Conservation (phyloP, 192 early-diverging fungal genomes). For the Rhizoclosmatium sp. region DNA sequence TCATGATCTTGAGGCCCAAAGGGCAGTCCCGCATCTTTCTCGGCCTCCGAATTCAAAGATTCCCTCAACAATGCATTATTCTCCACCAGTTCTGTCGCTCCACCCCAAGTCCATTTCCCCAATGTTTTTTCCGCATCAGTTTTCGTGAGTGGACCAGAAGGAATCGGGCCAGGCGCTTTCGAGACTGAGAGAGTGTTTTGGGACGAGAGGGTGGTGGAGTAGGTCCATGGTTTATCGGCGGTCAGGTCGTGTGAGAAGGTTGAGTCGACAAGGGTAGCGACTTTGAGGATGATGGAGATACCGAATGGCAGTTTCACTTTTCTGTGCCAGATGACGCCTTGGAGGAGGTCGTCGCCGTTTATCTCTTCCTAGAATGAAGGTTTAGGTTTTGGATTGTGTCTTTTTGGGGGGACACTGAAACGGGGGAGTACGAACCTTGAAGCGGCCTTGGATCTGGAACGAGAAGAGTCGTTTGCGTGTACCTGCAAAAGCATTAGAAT, state of each 20-base stretch:
- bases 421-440: constrained; percentile 41
- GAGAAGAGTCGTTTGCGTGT: constrained; percentile 56
- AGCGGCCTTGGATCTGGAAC: constrained; percentile 65
- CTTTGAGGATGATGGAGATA: constrained; percentile 60
- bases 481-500: background rate
- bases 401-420: too few relatives aligned
- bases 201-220: constrained; percentile 2
- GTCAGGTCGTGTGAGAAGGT: constrained; percentile 21
- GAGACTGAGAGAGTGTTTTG: constrained; percentile 2
- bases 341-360: constrained; percentile 47
- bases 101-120: constrained; percentile 46
- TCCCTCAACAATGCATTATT: constrained; percentile 27
- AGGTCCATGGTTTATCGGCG: constrained; percentile 16
- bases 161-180: background rate
- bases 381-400: background rate
- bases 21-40: constrained; percentile 6
- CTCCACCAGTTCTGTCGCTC: constrained; percentile 36
- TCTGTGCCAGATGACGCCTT: constrained; percentile 68
- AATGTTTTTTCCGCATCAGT: constrained; percentile 18
- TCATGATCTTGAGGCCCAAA: constrained; percentile 16
- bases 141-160: background rate
- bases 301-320: constrained; percentile 62
- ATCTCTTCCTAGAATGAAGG: background rate
- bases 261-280: constrained; percentile 43
- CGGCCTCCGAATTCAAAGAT: background rate